A percentile compares a stretch with the other conserved stretches of the same genome.
These are phyloP conservation scores for Asterella californica DNA, from an alignment of 225 moss, liverwort and hornwort genomes.

Conservation along the genomic window DNA sequence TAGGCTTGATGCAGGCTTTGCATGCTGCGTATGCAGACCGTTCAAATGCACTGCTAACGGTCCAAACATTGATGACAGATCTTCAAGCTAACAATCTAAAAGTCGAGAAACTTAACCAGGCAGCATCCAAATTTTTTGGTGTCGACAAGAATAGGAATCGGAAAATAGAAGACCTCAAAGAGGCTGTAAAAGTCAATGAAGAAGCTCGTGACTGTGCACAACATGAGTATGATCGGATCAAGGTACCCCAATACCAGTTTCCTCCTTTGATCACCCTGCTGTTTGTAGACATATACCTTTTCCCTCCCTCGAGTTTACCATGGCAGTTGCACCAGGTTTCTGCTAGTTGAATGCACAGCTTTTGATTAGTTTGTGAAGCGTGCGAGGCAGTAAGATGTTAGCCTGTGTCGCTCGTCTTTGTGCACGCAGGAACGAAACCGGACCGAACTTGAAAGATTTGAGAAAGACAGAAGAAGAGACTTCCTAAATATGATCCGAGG, in stretches of 20 bases:
- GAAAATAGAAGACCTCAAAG: constrained; percentile 85
- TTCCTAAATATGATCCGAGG: constrained; percentile 84
- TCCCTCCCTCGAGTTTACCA: background rate
- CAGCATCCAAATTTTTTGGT: constrained; percentile 88
- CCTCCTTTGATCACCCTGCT: background rate
- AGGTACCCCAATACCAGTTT: constrained; percentile 40
- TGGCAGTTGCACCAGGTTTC: background rate
- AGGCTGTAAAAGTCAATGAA: constrained; percentile 61
- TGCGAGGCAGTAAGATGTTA: background rate
- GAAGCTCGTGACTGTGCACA: constrained; percentile 72
- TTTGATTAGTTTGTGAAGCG: too few relatives aligned
- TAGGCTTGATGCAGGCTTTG: constrained; percentile 93
- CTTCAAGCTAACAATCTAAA: constrained; percentile 64
- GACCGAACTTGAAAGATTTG: constrained; percentile 76
- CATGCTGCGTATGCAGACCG: constrained; percentile 79
- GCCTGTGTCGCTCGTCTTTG: background rate
- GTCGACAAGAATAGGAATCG: constrained; percentile 76
- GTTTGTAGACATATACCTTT: background rate
- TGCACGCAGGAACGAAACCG: constrained; percentile 73
- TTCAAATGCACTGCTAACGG: constrained; percentile 75
- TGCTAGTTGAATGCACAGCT: background rate
- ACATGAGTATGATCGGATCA: constrained; percentile 81
- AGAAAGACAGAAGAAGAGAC: constrained; percentile 71
- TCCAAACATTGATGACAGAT: constrained; percentile 87
- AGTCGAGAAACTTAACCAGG: constrained; percentile 75